Evolutionary conservation across 306 rosid genomes (phyloP).

Genomic region (Sphenostylis stenocarpa): DNA sequence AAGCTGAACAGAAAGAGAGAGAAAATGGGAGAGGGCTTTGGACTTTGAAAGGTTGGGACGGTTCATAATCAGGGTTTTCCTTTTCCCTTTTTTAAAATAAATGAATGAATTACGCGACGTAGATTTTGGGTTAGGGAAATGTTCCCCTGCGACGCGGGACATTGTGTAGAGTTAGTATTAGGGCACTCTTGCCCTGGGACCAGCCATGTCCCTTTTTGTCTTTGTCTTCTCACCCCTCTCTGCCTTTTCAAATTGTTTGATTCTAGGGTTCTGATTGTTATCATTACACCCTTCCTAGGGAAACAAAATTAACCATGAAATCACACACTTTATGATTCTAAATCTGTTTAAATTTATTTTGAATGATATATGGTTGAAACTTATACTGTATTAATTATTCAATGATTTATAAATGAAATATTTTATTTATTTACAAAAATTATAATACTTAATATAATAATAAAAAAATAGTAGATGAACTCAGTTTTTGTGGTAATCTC

Average conservation of each 20-base stretch:
- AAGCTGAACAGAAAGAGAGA: conserved; percentile 26
- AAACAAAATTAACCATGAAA: no score
- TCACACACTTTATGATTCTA: no score
- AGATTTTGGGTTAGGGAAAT: conserved; percentile 32
- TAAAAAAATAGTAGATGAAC: no score
- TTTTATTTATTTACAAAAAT: no score
- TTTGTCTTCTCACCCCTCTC: not conserved
- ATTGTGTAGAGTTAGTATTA: conserved; percentile 17
- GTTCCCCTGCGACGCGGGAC: conserved; percentile 51
- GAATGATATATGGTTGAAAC: no score
- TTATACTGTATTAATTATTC: no score
- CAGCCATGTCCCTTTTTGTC: conserved; percentile 36
- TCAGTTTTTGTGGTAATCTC: no score
- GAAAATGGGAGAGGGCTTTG: conserved; percentile 5
- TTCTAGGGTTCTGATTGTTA: no score
- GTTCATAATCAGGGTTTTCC: conserved; percentile 29
- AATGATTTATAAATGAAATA: no score
- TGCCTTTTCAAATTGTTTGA: not conserved
- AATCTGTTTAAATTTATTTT: no score
- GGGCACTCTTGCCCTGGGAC: conserved; percentile 32
- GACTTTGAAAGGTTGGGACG: conserved; percentile 36
- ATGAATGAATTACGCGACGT: conserved; percentile 23
- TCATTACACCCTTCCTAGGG: no score
- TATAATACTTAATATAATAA: no score
- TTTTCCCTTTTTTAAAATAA: not conserved